Base-by-base conservation (phyloP, 495 filamentous ascomycete species). In the Antarctomyces pellizariae region DNA sequence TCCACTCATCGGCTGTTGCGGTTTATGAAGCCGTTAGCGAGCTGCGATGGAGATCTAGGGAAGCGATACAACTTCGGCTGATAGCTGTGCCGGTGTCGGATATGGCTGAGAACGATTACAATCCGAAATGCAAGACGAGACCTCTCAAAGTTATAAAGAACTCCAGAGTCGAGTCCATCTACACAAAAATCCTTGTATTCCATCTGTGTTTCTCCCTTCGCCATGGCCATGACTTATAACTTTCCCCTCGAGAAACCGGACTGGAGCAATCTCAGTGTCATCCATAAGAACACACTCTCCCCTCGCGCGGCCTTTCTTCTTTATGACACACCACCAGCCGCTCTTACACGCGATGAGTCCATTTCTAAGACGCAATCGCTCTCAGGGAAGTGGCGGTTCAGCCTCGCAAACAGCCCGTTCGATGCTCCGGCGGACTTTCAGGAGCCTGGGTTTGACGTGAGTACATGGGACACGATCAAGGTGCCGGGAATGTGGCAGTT, bases 401-500 rank as follows among this genome's bases (percentile, higher is more conserved):
- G 24, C 18, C 14, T 42, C 5, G 29, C 29, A 4, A 34, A 37
- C 8, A 33, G 27, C 26, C 38, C 38, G 4, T 42, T 42, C 18
- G 32, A 35, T 22, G 35, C 35, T 11, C 28, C 34, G 3, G 3
- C 17, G 9, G 29, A 31, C 12, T 41, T 37, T 13, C 26, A 22
- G 5, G 28, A 36, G n/a, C 8, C n/a, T 9, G 21, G 22, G 12
- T 37, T 35, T 27, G 38, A 41, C 27, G 7, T 25, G 1, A 5
- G n/a, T 13, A 24, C 13, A 28, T 74, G 68, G 67, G 48, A 43
- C 9, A 41, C 50, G 18, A 61, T 67, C 26, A 30, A 48, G n/a
- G 68, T 73, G 3, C 68, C 68, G 0, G 60, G 62, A 2, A 63
- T 67, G 40, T 73, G 68, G 68, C 68, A 74, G 33, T 41, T 71